Base-by-base conservation (phyloP, 2,329 filamentous ascomycete species). In the Microsporum audouinii region DNA sequence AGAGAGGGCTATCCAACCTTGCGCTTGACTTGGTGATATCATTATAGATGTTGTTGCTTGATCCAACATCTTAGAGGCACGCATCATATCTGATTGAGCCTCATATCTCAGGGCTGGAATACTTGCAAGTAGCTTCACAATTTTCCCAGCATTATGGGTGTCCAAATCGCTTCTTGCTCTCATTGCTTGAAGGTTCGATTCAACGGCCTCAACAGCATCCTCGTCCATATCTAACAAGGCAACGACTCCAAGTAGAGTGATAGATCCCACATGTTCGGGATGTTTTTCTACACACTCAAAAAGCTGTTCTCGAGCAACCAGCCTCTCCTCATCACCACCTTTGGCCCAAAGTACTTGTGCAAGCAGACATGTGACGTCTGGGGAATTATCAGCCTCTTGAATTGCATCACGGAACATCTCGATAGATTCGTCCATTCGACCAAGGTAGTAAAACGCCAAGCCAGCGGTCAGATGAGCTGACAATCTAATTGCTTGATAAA, bases 301-400 rank as follows among this genome's bases (percentile, higher is more conserved):
- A 0, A 99, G 80, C 65, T 89, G 83, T 59, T 88, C 85, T 2
- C 90, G 83, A 14, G 92, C 91, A 63, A 88, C 84, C 57, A 86
- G 84, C 55, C 87, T 84, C 60, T 91, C 88, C 0, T 85, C 80
- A 5, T 87, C 83, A 0, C 85, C 84, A 6, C 89, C 91, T 65
- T 89, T 90, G 0, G 91, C 91, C 92, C 94, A 99, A 0, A 97
- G 80, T 0, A 97, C 88, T 73, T 97, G 90, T 0, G 91, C 88
- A 10, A 97, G 79, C 10, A 96, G 79, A 69, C 91, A 96, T 0
- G 91, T 86, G 0, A 92, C 87, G 69, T 96, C 91, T 0, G 91
- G 88, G 63, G 90, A 85, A 41, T 83, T 82, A 34, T 83, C 77
- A 0, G 88, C 90, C 71, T 95, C 91, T 61, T 86, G 80, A 5